Base-by-base conservation (phyloP, 306 rosid genomes). In the Casuarina glauca region DNA sequence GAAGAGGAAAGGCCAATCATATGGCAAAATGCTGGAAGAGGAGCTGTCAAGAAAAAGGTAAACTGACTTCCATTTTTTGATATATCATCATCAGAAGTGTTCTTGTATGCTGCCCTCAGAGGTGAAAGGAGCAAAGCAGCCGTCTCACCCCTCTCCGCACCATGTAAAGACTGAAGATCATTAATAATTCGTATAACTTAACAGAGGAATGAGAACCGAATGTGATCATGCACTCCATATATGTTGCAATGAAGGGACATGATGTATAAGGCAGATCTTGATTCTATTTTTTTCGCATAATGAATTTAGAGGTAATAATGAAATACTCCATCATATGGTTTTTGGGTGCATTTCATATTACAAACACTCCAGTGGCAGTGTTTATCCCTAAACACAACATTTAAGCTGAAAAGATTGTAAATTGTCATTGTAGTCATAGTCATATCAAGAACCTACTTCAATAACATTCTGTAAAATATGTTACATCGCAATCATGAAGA, bases 91-190 rank as follows among this genome's bases (percentile, higher is more conserved):
- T 85, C 87, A 74, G 87, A 78, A 19, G 88, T 81, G 52, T 90
- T 88, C 87, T 89, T 92, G 83, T 85, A 89, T 76, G 86, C 83
- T 2, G 92, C 88, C 79, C 81, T 90, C 85, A 89, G 85, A 77
- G 96, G 99, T 77, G 99, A 96, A 71, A 96, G 97, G 85, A 96
- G 87, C 53, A 96, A 72, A 76, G 96, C 97, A 79, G 93, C 89
- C 0, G 88, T 83, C 83, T 96, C 98, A 69, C 98, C 99, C 84
- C 96, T 88, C 82, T 96, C 98, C 9, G 90, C 91, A 41, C 99
- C 99, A 63, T 91, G 94, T 73, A 96, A 74, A 81, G 86, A 91
- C 99, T 96, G 90, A 77, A 88, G 84, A 63, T 66, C 16, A 76
- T 82, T 73, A 72, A 55, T 81, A 10, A 70, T 72, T 44, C 43